A percentile compares a stretch with the other conserved stretches of the same genome.
These are phyloP conservation scores for Mortierella sp. DNA, from an alignment of 371 early-diverging fungal genomes.

Conservation along the genomic window DNA sequence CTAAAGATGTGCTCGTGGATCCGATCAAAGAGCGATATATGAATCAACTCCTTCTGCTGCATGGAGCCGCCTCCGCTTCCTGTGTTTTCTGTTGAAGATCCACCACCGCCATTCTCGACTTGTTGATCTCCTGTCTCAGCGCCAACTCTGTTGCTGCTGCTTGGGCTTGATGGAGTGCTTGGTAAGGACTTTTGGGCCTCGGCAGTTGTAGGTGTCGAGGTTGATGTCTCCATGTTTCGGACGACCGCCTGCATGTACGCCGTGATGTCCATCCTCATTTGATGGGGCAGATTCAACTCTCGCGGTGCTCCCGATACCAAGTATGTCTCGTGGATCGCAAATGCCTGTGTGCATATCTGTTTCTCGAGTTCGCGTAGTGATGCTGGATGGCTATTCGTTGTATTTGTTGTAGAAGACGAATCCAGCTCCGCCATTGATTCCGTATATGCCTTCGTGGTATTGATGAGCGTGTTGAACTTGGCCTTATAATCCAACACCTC, in stretches of 20 bases:
- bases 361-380: conserved; percentile 50
- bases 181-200: neutral
- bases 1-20: conserved; percentile 79
- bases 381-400: conserved; percentile 14
- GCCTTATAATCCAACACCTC: conserved; percentile 58
- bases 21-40: conserved; percentile 68
- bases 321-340: conserved; percentile 46
- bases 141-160: neutral
- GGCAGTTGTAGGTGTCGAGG: neutral
- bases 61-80: too few relatives aligned
- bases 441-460: conserved; percentile 24
- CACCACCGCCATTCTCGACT: neutral
- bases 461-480: conserved; percentile 39
- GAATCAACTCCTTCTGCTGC: conserved; percentile 52
- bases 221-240: conserved; percentile 34
- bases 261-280: conserved; percentile 43
- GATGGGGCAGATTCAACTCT: conserved; percentile 48
- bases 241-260: conserved; percentile 51
- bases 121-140: neutral
- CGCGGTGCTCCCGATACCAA: conserved; percentile 31
- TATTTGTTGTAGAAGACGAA: neutral
- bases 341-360: conserved; percentile 49
- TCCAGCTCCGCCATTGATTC: conserved; percentile 6
- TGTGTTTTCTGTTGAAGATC: too few relatives aligned
- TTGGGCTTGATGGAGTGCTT: neutral